Conservation (phyloP, 306 rosid genomes). For the Medicago truncatula region MtrunA17r5.0-ANR NC_053043.1:11367501-11368000, state of each 20-base stretch:
- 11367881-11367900: constrained; percentile 95
- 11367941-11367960: constrained; percentile 69
- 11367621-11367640: background rate
- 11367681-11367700: constrained; percentile 49
- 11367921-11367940: constrained; percentile 57
- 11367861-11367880: constrained; percentile 83
- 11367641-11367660: background rate
- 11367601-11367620: constrained; percentile 67
- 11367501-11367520: constrained; percentile 92
- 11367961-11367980: constrained; percentile 76
- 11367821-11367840: constrained; percentile 91
- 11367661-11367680: background rate
- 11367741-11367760: constrained; percentile 82
- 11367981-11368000: constrained; percentile 77
- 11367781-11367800: constrained; percentile 92
- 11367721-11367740: constrained; percentile 90
- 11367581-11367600: constrained; percentile 70
- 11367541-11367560: constrained; percentile 92
- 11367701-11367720: constrained; percentile 88
- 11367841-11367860: constrained; percentile 99
- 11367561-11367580: constrained; percentile 69
- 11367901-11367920: constrained; percentile 86
- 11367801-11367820: constrained; percentile 97
- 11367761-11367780: constrained; percentile 70
- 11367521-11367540: constrained; percentile 87